Evolutionary conservation across 345 rosid species (phyloP).

Genomic region (Camelina hispida): DNA sequence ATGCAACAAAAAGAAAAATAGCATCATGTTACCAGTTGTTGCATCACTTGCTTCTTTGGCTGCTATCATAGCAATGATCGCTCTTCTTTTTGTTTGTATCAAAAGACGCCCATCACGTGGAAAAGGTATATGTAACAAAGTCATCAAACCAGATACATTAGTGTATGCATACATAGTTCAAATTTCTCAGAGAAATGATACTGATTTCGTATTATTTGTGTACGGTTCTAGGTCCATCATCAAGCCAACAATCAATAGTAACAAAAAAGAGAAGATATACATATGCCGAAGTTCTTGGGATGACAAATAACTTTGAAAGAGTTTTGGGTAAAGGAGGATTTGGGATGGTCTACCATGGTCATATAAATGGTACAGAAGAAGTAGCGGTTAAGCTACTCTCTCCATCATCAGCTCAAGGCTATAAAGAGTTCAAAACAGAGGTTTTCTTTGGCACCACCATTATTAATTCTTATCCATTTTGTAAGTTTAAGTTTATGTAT

Average conservation of each 20-base stretch:
- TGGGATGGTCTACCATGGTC: constrained; percentile 45
- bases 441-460: constrained; percentile 17
- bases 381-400: constrained; percentile 46
- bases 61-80: not conserved
- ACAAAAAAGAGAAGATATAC: constrained; percentile 31
- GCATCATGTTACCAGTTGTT: constrained; percentile 23
- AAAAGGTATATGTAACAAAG: constrained; percentile 33
- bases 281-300: constrained; percentile 25
- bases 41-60: constrained; percentile 41
- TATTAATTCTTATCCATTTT: not conserved
- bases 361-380: constrained; percentile 35
- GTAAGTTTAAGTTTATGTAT: not conserved
- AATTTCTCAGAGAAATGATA: constrained; percentile 29
- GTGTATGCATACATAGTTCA: not conserved
- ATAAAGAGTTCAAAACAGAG: constrained; percentile 47
- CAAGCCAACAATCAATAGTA: constrained; percentile 33
- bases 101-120: not conserved
- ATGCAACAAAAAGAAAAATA: constrained; percentile 31
- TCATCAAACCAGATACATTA: constrained; percentile 5
- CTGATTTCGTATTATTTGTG: constrained; percentile 23
- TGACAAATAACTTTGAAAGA: constrained; percentile 34
- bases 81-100: constrained; percentile 32
- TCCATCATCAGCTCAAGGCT: constrained; percentile 46
- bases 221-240: constrained; percentile 31
- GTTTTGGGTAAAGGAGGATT: constrained; percentile 46